Base-by-base conservation (phyloP, 257 asterid genomes). In the Buddleja alternifolia region DNA sequence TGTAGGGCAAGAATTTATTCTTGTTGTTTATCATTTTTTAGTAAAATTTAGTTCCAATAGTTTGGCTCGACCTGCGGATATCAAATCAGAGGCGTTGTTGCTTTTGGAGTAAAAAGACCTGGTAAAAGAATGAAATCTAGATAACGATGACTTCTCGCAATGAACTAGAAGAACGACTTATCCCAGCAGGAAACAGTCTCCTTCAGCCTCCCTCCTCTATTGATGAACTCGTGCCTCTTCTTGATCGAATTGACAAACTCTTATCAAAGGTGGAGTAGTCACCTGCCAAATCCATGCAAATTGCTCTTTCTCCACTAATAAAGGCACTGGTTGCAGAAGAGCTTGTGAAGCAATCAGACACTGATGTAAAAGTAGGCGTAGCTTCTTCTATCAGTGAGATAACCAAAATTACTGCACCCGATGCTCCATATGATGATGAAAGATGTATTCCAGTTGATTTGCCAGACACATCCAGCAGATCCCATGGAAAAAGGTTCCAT, bases 201-300 rank as follows among this genome's bases (percentile, higher is more conserved):
- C 82, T 78, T 37, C 76, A 74, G 72, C 95, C 86, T 53, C 91
- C 96, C 1, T 12, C 92, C 42, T 75, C 88, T 9, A 62, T 57
- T 34, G 92, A 87, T 5, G 87, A 88, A 48, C 92, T 93, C 61
- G 84, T 90, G 48, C 72, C 80, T 25, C 77, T 90, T 75, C 96
- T 93, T 62, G 97, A 93, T 73, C 79, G 70, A 74, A 82, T 77
- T 29, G 97, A 87, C 80, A 75, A 60, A 32, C 82, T 79, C 67
- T 75, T 94, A 58, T 76, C 92, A 56, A 91, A 83, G 77, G 96
- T 94, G 78, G 99, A 94, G 86, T 97, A 94, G 76, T 89, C 99
- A 54, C 97, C 99, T 11, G 75, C 82, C 46, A 75, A 83, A 69
- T 84, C 97, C 71, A 83, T 86, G 88, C 89, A 79, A 73, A 66